Evolutionary conservation across 768 basidiomycete genomes (phyloP), one percentile per base, ranked within the genome.

Genomic region (Rhizopogon salebrosus): DNA sequence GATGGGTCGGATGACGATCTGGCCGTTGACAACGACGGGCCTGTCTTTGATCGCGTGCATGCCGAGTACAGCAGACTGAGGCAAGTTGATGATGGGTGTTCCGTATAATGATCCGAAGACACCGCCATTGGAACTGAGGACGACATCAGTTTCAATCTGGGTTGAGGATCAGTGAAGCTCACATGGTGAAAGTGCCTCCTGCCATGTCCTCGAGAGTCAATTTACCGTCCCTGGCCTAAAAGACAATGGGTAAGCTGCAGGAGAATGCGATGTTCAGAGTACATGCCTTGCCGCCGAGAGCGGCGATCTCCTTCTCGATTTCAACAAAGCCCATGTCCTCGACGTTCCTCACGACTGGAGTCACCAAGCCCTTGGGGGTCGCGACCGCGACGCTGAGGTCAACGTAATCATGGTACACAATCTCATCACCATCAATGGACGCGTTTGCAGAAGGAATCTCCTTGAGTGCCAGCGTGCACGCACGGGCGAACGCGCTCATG

Each of bases 151-250:
- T 3, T 10, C 6, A 2, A 20, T 22, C 14, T 16, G 1, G 1
- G 14, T 2, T 16, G 45, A n/a, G n/a, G 3, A 39, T 31, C 23
- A 36, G 9, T 51, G 31, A 31, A 35, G 74, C 87, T 58, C 60
- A 93, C 92, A 98, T 98, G 58, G 95, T 98, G 80, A 99, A 98
- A n/a, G 92, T 86, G 45, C 95, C 95, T 45, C 95, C 95, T 31
- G 93, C 80, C 95, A 98, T 98, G 70, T 99, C 95, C 69, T 98
- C 97, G 49, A 98, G 79, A n/a, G 88, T 86, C 49, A 98, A 80
- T 71, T 97, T 97, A 61, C 89, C 83, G 67, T 97, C 94, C 53
- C 87, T 79, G 22, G 95, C 95, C 84, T 85, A 59, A 13, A n/a
- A 34, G 49, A 53, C 51, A 40, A 46, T 46, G 36, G 1, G 37